Evolutionary conservation across 495 filamentous ascomycete species (phyloP).

Genomic region (Xylaria flabelliformis): DNA sequence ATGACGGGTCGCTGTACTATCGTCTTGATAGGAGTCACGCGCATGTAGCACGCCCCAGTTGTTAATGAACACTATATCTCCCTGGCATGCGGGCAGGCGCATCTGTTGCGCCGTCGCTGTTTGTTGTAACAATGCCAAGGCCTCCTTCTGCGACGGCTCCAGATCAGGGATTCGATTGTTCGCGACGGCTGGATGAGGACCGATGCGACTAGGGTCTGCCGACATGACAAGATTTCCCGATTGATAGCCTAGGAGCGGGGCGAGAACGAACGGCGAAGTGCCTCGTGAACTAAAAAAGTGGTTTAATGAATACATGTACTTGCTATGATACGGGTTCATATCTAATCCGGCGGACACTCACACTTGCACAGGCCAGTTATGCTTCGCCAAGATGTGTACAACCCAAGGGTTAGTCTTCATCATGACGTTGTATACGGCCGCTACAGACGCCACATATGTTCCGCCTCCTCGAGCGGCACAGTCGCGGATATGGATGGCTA

Average conservation of each 20-base stretch:
- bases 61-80: slow-evolving; percentile 69
- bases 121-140: slow-evolving; percentile 42
- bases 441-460: slow-evolving; percentile 52
- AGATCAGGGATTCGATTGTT: slow-evolving; percentile 42
- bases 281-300: slow-evolving; percentile 42
- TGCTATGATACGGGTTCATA: neutral
- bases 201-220: slow-evolving; percentile 52
- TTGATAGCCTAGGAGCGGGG: slow-evolving; percentile 47
- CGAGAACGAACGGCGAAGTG: slow-evolving; percentile 40
- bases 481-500: slow-evolving; percentile 52
- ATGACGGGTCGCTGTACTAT: slow-evolving; percentile 45
- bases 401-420: slow-evolving; percentile 39
- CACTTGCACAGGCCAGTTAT: slow-evolving; percentile 53
- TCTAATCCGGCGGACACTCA: slow-evolving; percentile 32
- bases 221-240: slow-evolving; percentile 45
- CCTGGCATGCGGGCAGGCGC: slow-evolving; percentile 56
- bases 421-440: slow-evolving; percentile 50
- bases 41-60: slow-evolving; percentile 67
- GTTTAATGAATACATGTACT: slow-evolving; percentile 14
- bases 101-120: slow-evolving; percentile 45
- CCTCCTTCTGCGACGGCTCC: slow-evolving; percentile 41
- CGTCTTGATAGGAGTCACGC: slow-evolving; percentile 55
- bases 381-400: slow-evolving; percentile 39
- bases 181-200: slow-evolving; percentile 44
- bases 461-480: slow-evolving; percentile 45